Conservation (phyloP, 1,284 basidiomycete species). For the Cryptococcus floricola region DNA sequence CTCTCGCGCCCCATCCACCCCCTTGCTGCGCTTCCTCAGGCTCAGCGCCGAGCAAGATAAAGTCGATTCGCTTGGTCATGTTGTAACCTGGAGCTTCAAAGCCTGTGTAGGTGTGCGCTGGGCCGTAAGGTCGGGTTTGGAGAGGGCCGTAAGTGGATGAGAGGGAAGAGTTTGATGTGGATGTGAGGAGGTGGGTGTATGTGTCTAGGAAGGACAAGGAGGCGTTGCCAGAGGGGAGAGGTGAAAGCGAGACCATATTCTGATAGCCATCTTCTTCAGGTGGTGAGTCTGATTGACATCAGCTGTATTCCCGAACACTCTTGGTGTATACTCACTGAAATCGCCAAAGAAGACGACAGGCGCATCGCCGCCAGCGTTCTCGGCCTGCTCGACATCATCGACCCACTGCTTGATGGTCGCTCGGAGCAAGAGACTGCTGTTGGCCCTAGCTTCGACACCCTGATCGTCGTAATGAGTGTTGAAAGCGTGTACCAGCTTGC, state of each 20-base stretch:
- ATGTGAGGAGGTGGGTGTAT: slow-evolving; percentile 22
- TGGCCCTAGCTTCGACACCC: slow-evolving; percentile 31
- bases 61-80: slow-evolving; percentile 36
- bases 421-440: slow-evolving; percentile 41
- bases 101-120: slow-evolving; percentile 35
- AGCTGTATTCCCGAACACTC: no score
- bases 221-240: slow-evolving; percentile 17
- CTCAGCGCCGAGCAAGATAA: slow-evolving; percentile 34
- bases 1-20: slow-evolving; percentile 2
- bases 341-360: slow-evolving; percentile 39
- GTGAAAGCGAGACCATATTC: slow-evolving; percentile 32
- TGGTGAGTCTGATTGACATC: slow-evolving; percentile 37
- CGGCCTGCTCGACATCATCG: slow-evolving; percentile 16
- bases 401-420: slow-evolving; percentile 30
- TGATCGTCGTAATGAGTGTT: slow-evolving; percentile 47
- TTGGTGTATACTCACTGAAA: slow-evolving; percentile 34
- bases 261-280: slow-evolving; percentile 42
- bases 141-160: neutral
- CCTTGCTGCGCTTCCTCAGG: neutral
- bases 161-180: neutral
- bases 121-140: slow-evolving; percentile 36
- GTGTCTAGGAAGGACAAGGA: slow-evolving; percentile 37
- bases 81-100: slow-evolving; percentile 29
- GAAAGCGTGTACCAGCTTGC: slow-evolving; percentile 36
- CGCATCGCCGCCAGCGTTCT: slow-evolving; percentile 1